Evolutionary conservation across 805 yeast species (phyloP).

Genomic region (Yarrowia sp.): DNA sequence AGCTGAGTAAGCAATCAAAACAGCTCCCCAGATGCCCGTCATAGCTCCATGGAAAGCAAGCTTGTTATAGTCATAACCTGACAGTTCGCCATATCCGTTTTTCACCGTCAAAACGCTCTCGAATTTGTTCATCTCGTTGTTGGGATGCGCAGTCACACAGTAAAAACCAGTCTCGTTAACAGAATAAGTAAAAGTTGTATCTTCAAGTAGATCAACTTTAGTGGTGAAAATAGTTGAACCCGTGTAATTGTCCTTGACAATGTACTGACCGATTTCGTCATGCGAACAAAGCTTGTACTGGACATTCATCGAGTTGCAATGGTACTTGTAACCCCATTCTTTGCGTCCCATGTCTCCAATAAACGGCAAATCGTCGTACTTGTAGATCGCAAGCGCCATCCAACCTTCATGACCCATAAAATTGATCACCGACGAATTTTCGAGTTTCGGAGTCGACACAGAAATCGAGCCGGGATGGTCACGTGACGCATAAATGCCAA

Average conservation of each 20-base stretch:
- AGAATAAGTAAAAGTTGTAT: neutral
- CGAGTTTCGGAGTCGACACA: neutral
- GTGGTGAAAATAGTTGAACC: conserved; percentile 7
- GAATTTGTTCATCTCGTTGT: conserved; percentile 9
- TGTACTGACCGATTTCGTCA: conserved; percentile 12
- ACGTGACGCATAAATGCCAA: neutral
- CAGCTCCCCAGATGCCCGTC: neutral
- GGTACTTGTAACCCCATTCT: conserved; percentile 24
- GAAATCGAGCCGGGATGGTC: neutral
- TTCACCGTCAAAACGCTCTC: neutral
- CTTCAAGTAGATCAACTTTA: neutral
- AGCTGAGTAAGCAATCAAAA: neutral
- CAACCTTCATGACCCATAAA: conserved; percentile 26
- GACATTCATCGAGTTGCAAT: conserved; percentile 9
- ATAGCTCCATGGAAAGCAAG: neutral
- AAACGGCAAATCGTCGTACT: neutral
- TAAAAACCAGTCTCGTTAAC: conserved; percentile 11
- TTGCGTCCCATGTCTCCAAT: conserved; percentile 3
- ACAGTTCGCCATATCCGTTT: neutral
- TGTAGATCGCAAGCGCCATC: conserved; percentile 18
- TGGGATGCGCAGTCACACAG: conserved; percentile 18
- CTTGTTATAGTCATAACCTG: conserved; percentile 11
- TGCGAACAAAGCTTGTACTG: conserved; percentile 21
- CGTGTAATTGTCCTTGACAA: conserved; percentile 13
- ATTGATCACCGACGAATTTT: conserved; percentile 1